phyloP scores from a whole-genome alignment of 202 grass and related monocot genomes.

The Musa balbisiana region DNA sequence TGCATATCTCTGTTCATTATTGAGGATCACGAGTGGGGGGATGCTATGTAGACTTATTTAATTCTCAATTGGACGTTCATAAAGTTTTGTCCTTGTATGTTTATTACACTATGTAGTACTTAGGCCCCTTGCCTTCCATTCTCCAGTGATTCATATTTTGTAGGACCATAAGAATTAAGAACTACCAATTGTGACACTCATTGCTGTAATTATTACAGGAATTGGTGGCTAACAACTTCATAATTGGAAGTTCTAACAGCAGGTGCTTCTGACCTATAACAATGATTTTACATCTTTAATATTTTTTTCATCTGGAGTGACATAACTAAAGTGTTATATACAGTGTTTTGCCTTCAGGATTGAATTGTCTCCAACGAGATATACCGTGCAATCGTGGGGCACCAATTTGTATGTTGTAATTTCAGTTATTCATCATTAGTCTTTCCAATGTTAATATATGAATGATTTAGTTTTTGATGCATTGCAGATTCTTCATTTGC shows the following conservation, averaged over 20 bases:
- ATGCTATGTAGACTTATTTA: no score
- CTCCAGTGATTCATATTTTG: no score
- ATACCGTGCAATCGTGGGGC: constrained; percentile 58
- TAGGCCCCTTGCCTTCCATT: no score
- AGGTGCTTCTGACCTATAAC: constrained; percentile 22
- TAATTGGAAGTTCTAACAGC: constrained; percentile 29
- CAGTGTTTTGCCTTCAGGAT: constrained; percentile 49
- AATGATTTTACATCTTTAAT: no score
- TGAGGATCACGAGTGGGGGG: no score
- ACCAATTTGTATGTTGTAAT: constrained; percentile 45
- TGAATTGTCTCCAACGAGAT: constrained; percentile 71
- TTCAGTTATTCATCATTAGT: background rate
- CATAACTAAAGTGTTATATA: constrained; percentile 1
- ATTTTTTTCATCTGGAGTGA: background rate
- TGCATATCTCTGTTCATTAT: no score
- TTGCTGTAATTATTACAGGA: constrained; percentile 20
- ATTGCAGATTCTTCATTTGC: constrained; percentile 52
- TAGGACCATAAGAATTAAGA: no score
- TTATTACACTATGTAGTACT: no score
- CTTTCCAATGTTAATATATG: background rate
- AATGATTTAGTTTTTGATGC: background rate
- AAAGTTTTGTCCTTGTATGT: no score
- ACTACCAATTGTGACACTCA: no score
- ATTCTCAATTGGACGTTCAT: no score
- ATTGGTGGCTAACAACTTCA: constrained; percentile 58